These are phyloP conservation scores for Cyberlindnera petersonii DNA, from an alignment of 805 yeast genomes.

Conservation along the genomic window DNA sequence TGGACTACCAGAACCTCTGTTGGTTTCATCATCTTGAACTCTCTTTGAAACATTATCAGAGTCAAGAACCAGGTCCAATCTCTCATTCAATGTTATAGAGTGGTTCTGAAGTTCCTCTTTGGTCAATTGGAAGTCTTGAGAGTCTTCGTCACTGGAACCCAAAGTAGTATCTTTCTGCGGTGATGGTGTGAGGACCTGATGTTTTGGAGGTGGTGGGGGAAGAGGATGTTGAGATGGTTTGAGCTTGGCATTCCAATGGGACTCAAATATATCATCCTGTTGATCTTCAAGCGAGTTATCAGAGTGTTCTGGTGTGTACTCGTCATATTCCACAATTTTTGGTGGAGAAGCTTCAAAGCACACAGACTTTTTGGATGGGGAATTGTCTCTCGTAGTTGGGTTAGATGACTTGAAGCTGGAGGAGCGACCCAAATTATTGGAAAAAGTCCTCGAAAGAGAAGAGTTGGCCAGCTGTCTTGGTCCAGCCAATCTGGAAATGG, in stretches of 20 bases:
- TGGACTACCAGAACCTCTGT: constrained; percentile 25
- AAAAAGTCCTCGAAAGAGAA: constrained; percentile 19
- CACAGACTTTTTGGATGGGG: constrained; percentile 36
- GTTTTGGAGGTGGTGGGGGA: constrained; percentile 36
- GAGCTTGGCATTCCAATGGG: constrained; percentile 27
- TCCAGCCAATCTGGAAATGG: constrained; percentile 28
- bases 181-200: constrained; percentile 17
- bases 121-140: constrained; percentile 27
- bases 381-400: constrained; percentile 22
- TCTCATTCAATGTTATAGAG: constrained; percentile 38
- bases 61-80: constrained; percentile 40
- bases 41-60: constrained; percentile 22
- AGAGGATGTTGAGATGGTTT: constrained; percentile 29
- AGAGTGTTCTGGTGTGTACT: constrained; percentile 25
- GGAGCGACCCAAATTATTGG: constrained; percentile 17
- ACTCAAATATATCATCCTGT: constrained; percentile 18
- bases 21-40: constrained; percentile 24
- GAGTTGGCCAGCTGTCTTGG: constrained; percentile 28
- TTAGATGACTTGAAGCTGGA: constrained; percentile 13
- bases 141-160: constrained; percentile 27
- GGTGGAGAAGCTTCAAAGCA: constrained; percentile 38
- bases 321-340: constrained; percentile 34
- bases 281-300: constrained; percentile 20
- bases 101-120: constrained; percentile 26
- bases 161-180: constrained; percentile 26